phyloP scores from a whole-genome alignment of 257 asterid species.

The Lantana camara region DNA sequence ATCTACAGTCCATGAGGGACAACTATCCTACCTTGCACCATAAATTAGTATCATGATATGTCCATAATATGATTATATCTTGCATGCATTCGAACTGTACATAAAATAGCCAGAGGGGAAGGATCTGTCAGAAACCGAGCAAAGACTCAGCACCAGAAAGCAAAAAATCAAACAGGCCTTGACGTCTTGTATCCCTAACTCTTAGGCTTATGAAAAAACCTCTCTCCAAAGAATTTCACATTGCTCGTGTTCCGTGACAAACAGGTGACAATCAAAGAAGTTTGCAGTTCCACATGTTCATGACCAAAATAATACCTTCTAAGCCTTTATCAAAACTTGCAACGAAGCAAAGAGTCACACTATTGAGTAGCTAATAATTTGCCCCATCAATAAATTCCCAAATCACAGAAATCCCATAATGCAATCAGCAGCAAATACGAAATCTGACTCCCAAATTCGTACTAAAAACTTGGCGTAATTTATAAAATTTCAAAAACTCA shows the following conservation, averaged over 20 bases:
- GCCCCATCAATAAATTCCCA: slow-evolving; percentile 9
- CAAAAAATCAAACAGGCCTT: background rate
- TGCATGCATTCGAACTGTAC: background rate
- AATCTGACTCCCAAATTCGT: background rate
- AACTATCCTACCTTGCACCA: background rate
- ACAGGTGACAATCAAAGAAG: background rate
- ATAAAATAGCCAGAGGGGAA: background rate
- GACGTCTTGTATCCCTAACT: background rate
- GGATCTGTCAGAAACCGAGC: background rate
- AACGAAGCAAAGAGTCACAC: background rate
- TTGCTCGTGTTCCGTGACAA: background rate
- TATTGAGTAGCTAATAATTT: background rate
- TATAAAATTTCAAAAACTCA: slow-evolving; percentile 33
- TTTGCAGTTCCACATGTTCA: background rate
- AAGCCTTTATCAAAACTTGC: too few species aligned
- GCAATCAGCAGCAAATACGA: background rate
- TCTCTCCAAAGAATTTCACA: background rate
- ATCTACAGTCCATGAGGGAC: background rate
- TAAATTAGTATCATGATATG: background rate
- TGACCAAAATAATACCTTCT: background rate
- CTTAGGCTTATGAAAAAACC: background rate
- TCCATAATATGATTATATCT: background rate
- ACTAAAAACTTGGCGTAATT: background rate
- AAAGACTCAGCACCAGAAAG: background rate
- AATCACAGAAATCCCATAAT: slow-evolving; percentile 21